Evolutionary conservation across 805 yeast species (phyloP).

Genomic region (Saturnispora gosingensis): DNA sequence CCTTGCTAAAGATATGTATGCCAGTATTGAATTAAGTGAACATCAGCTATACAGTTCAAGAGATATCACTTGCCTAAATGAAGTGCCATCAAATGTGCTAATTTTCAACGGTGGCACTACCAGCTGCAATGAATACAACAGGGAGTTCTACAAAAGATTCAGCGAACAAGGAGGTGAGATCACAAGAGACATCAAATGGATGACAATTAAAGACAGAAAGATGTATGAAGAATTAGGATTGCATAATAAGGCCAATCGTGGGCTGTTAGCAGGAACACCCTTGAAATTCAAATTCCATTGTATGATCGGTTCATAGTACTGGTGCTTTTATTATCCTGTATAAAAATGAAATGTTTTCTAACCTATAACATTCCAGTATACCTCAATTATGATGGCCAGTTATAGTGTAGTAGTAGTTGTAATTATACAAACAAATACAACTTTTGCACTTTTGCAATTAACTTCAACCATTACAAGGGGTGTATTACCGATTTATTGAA

Average conservation of each 20-base stretch:
- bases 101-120: background rate
- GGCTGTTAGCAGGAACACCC: conserved; percentile 13
- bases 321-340: no score
- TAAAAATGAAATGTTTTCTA: no score
- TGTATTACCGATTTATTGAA: no score
- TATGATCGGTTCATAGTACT: conserved; percentile 3
- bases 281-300: conserved; percentile 24
- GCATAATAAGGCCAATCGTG: background rate
- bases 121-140: conserved; percentile 17
- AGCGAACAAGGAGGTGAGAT: conserved; percentile 20
- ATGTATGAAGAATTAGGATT: conserved; percentile 16
- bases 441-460: no score
- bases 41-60: background rate
- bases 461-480: no score
- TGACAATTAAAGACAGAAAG: conserved; percentile 21
- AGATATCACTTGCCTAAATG: background rate
- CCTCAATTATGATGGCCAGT: no score
- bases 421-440: no score
- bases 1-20: conserved; percentile 37
- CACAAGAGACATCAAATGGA: conserved; percentile 22
- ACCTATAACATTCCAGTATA: no score
- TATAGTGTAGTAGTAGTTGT: no score
- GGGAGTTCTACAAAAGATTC: conserved; percentile 20
- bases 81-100: background rate
- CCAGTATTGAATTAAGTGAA: conserved; percentile 31